Percentiles rank a stretch among this genome's conserved stretches.
Conservation (phyloP, 352 stramenopile genomes). For the Globisporangium nodosum region DNA sequence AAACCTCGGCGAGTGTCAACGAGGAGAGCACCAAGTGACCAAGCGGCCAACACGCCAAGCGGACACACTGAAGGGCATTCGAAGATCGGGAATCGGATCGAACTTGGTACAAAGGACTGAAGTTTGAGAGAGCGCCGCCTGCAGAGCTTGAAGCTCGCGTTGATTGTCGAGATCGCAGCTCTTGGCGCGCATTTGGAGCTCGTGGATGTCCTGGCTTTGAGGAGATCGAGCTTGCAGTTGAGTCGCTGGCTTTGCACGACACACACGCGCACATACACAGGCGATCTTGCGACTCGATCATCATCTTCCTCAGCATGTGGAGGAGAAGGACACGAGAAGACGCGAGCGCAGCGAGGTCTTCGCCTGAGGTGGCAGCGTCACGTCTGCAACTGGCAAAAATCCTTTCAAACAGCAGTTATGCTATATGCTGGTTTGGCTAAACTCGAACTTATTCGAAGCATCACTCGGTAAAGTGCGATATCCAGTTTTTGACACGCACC, state of each 20-base stretch:
- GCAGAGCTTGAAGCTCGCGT: background rate
- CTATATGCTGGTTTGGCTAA: background rate
- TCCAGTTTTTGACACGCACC: background rate
- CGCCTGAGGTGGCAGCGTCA: background rate
- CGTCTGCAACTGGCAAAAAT: background rate
- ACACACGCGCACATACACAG: background rate
- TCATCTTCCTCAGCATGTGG: background rate
- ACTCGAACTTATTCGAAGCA: background rate
- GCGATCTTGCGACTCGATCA: background rate
- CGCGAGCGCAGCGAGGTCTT: background rate
- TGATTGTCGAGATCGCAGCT: background rate
- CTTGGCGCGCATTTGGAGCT: background rate
- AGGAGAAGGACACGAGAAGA: background rate
- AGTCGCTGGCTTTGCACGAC: background rate
- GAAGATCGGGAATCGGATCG: background rate
- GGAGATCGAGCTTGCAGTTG: conserved; percentile 2
- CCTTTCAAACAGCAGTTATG: background rate
- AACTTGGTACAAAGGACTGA: background rate
- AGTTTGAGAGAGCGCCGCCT: no score
- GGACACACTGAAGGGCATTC: background rate
- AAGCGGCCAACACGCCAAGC: no score
- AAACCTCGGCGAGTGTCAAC: no score
- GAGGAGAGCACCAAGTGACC: no score
- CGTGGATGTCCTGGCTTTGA: background rate
- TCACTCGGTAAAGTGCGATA: background rate